Evolutionary conservation across 139 green algal genomes (phyloP).

Genomic region (Closterium sp.): DNA sequence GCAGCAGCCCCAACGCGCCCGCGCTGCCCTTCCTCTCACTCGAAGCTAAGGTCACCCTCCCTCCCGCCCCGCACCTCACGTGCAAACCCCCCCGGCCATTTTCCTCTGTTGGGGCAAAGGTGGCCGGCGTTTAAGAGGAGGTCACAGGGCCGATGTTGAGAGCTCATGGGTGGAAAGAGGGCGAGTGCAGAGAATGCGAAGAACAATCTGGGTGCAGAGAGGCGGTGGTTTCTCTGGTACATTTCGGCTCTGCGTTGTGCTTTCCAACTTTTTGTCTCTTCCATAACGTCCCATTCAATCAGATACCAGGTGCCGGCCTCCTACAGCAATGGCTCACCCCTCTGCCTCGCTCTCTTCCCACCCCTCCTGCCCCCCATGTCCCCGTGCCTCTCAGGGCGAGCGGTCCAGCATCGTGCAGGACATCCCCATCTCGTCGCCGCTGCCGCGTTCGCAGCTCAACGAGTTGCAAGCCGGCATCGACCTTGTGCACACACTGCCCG

Average conservation of each 20-base stretch:
- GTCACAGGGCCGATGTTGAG: too few species aligned
- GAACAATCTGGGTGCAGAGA: too few species aligned
- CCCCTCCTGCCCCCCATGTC: neutral
- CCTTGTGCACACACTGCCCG: neutral
- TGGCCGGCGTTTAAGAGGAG: too few species aligned
- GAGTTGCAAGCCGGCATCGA: conserved; percentile 40
- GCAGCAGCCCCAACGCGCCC: neutral
- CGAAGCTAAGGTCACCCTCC: conserved; percentile 33
- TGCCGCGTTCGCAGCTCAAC: conserved; percentile 30
- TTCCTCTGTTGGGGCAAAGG: too few species aligned
- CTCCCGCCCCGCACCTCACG: too few species aligned
- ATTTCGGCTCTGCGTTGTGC: too few species aligned
- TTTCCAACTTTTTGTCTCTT: neutral
- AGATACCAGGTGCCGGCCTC: neutral
- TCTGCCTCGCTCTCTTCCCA: neutral
- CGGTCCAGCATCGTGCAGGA: conserved; percentile 41
- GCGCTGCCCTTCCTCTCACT: conserved; percentile 43
- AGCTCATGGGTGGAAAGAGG: too few species aligned
- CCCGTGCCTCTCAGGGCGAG: conserved; percentile 26
- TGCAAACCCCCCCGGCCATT: too few species aligned
- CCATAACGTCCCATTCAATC: neutral
- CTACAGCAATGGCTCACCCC: neutral
- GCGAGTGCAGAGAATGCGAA: too few species aligned
- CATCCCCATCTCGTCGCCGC: conserved; percentile 40
- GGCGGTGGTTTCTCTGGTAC: too few species aligned